These are phyloP conservation scores for Eimeria mitis DNA, from an alignment of 169 alveolate genomes.

Conservation along the genomic window DNA sequence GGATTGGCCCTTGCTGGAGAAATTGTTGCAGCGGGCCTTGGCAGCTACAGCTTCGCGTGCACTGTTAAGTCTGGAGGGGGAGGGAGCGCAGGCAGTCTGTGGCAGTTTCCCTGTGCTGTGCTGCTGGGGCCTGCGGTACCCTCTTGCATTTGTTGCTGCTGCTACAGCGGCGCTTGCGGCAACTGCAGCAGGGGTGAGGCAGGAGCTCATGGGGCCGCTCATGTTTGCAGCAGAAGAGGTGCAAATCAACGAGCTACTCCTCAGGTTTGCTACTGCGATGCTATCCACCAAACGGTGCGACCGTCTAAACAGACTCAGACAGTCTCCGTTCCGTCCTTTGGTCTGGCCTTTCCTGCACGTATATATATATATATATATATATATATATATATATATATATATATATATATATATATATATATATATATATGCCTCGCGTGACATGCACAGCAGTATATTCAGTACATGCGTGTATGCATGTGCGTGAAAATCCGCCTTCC, in stretches of 20 bases:
- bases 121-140: slow-evolving; percentile 67
- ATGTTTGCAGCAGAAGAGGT: slow-evolving; percentile 39
- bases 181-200: slow-evolving; percentile 56
- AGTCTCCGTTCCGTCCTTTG: neutral
- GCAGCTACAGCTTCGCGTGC: slow-evolving; percentile 41
- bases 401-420: neutral
- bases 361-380: neutral
- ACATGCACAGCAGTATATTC: neutral
- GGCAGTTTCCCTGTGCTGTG: slow-evolving; percentile 48
- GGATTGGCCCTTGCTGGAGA: slow-evolving; percentile 50
- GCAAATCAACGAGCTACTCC: slow-evolving; percentile 45
- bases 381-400: neutral
- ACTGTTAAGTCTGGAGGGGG: slow-evolving; percentile 4
- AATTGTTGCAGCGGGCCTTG: slow-evolving; percentile 46
- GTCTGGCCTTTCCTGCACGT: neutral
- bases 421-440: neutral
- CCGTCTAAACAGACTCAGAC: neutral
- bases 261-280: slow-evolving; percentile 54
- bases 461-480: neutral
- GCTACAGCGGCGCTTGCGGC: slow-evolving; percentile 55
- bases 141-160: slow-evolving; percentile 33
- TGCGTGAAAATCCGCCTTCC: neutral
- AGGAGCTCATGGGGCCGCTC: slow-evolving; percentile 33
- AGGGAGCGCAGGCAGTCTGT: slow-evolving; percentile 30
- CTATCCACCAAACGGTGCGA: slow-evolving; percentile 41